Conservation (phyloP, 2,329 filamentous ascomycete species). For the Chrysoporthe puriensis region DNA sequence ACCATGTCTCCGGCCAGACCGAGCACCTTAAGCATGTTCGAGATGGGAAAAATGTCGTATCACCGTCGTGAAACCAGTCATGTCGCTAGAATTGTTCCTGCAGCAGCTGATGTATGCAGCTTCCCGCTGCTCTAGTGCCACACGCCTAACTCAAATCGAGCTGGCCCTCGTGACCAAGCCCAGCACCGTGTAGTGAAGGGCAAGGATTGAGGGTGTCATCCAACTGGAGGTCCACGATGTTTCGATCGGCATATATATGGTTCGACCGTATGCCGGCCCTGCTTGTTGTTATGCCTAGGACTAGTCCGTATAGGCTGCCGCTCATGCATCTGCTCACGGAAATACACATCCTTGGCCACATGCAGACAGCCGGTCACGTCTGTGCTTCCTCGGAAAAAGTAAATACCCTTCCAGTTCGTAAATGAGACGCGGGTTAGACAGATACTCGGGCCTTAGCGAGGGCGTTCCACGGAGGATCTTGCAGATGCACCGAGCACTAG, state of each 20-base stretch:
- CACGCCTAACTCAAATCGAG: background rate
- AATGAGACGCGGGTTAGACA: background rate
- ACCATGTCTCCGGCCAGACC: background rate
- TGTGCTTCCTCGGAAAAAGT: background rate
- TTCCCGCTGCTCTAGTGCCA: background rate
- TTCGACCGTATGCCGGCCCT: background rate
- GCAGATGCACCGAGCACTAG: background rate
- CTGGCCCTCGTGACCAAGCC: background rate
- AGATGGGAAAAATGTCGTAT: background rate
- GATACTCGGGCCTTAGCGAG: background rate
- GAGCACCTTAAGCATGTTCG: background rate
- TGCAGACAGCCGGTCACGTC: background rate
- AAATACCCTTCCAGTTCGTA: background rate
- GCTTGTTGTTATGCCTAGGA: background rate
- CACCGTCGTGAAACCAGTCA: background rate
- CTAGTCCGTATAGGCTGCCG: background rate
- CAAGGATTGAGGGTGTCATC: background rate
- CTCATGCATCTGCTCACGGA: background rate
- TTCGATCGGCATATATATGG: background rate
- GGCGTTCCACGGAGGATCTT: background rate
- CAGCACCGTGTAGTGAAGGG: background rate
- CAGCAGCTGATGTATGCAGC: background rate
- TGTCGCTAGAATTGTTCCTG: background rate
- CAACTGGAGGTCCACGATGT: background rate
- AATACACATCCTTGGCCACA: background rate